These are phyloP conservation scores for Clavariopsis aquatica DNA, from an alignment of 495 filamentous ascomycete genomes.

Conservation along the genomic window DNA sequence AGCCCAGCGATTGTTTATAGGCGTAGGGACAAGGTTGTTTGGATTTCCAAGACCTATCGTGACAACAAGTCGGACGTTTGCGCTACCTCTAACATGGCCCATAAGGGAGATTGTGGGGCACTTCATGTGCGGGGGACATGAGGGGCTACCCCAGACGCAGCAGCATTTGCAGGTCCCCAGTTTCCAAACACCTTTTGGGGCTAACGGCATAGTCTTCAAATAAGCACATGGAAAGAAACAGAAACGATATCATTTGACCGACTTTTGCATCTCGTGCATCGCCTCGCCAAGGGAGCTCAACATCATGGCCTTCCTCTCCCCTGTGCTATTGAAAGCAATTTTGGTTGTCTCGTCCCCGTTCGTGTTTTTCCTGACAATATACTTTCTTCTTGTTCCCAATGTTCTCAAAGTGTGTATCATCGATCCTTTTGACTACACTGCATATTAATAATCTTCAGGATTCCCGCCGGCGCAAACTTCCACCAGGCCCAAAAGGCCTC, in stretches of 20 bases:
- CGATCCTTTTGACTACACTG: not conserved
- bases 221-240: not conserved
- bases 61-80: no score
- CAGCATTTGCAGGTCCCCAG: not conserved
- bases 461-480: slow-evolving; percentile 31
- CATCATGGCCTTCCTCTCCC: slow-evolving; percentile 16
- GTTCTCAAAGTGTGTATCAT: slow-evolving; percentile 21
- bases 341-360: slow-evolving; percentile 17
- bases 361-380: slow-evolving; percentile 22
- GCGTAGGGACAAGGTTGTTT: no score
- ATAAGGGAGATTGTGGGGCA: slow-evolving; percentile 5
- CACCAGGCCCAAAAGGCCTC: slow-evolving; percentile 34
- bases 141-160: not conserved
- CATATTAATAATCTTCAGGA: slow-evolving; percentile 18
- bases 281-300: not conserved
- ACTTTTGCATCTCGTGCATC: not conserved
- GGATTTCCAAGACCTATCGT: no score
- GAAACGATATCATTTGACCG: not conserved
- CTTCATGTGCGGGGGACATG: slow-evolving; percentile 3
- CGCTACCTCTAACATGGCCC: not conserved
- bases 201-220: not conserved
- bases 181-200: not conserved
- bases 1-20: no score
- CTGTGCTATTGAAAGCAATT: slow-evolving; percentile 11
- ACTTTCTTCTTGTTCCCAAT: slow-evolving; percentile 34